Evolutionary conservation across 352 stramenopile genomes (phyloP), one percentile per base, ranked within the genome.

Genomic region (Pythium aquatile): DNA sequence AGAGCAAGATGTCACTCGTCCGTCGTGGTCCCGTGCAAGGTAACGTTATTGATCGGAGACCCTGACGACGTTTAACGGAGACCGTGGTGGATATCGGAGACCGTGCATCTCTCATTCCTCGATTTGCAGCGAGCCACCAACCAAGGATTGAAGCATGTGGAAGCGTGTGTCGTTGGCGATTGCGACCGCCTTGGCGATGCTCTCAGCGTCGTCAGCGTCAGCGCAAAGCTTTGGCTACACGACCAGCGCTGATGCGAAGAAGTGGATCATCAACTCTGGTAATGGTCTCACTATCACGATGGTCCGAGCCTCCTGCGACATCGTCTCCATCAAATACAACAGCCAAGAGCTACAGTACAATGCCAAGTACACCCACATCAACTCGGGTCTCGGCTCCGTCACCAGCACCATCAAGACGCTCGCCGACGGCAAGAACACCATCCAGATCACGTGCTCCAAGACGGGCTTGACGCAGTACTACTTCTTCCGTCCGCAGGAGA

Each of bases 401-500:
- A 55, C 63, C 5, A 79, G 74, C 26, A 63, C 58, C 0, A 82
- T 85, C 61, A 14, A 63, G 37, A 44, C 9, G 9, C 37, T 44
- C 5, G 13, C 2, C 37, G 37, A 44, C 9, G 37, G 8, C 37
- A 44, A 44, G 9, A 17, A 44, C 9, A 13, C 13, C 5, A 44
- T 44, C 37, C 37, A 44, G 37, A 17, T 44, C 9, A 73, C 67
- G 47, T 86, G 77, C 61, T 68, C 64, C 8, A 73, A 55, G 9
- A 67, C 56, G 1, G 75, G 77, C 1, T 44, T 86, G 29, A 76
- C 75, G 61, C 77, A 86, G 58, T 83, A 80, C 40, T 83, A 81
- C 39, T 68, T 83, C 10, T 81, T 86, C 69, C 74, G 77, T 10
- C 74, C 75, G 2, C 74, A 78, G 37, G 77, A 86, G 61, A 86